Evolutionary conservation across 352 stramenopile genomes (phyloP).

Genomic region (Phytophthora pini): DNA sequence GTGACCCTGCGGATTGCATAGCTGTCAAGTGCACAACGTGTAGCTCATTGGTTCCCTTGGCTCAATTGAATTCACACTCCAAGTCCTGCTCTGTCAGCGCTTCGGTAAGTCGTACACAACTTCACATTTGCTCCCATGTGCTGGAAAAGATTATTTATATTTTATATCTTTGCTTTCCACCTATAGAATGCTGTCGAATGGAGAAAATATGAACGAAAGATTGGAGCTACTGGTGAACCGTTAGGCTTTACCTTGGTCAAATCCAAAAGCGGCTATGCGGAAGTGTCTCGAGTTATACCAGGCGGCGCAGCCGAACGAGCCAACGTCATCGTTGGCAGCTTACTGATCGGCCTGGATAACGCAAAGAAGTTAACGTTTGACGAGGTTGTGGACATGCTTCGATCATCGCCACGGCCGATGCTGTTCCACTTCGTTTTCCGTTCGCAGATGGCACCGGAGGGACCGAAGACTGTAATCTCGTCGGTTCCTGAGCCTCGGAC

Average conservation of each 20-base stretch:
- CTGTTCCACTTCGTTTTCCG: conserved; percentile 74
- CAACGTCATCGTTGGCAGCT: conserved; percentile 76
- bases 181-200: conserved; percentile 46
- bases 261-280: conserved; percentile 66
- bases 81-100: conserved; percentile 56
- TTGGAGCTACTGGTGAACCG: conserved; percentile 48
- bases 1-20: conserved; percentile 10
- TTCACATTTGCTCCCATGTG: not conserved
- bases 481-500: conserved; percentile 68
- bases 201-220: conserved; percentile 67
- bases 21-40: conserved; percentile 82
- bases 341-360: conserved; percentile 73
- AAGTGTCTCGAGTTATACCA: conserved; percentile 69
- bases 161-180: conserved; percentile 1
- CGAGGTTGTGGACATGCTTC: conserved; percentile 71
- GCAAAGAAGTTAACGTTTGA: conserved; percentile 71
- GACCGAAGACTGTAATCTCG: conserved; percentile 45
- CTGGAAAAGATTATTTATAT: not conserved
- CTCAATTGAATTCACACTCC: conserved; percentile 70
- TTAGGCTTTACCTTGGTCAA: conserved; percentile 83
- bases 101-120: conserved; percentile 33
- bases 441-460: conserved; percentile 29
- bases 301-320: conserved; percentile 64
- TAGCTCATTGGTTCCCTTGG: conserved; percentile 46
- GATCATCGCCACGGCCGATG: conserved; percentile 56